Evolutionary conservation across 2,329 filamentous ascomycete species (phyloP), one percentile per base, ranked within the genome.

Genomic region (Scedosporium minutisporum): DNA sequence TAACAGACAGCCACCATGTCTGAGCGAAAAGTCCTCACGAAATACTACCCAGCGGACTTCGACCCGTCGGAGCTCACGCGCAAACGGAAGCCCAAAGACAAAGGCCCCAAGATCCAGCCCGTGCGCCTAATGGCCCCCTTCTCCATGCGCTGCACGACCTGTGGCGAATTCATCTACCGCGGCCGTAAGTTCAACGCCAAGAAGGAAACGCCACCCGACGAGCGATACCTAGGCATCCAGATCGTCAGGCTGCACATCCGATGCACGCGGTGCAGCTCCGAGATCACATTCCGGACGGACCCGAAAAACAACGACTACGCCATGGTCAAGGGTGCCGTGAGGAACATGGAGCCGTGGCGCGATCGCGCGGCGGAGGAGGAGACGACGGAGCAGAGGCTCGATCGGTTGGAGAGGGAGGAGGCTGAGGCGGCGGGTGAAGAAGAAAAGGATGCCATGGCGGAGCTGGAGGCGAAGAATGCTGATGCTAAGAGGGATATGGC

Each of bases 401-500:
- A 97, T 73, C 80, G 95, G 27, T 76, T 97, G 4, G 92, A 97
- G 76, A 75, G 80, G 48, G 90, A 96, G 71, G 88, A 88, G 68
- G 81, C 80, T 21, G 82, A 86, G 67, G 83, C 81, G 1, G 82
- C 82, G 9, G 85, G 82, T 44, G 80, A 82, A 61, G 84, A 87
- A 64, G 91, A 96, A 74, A 82, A 87, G 66, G 93, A 97, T 73
- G 91, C 91, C 23, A 99, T 99, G 96, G 89, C 89, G 63, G 93
- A 97, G 72, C 77, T 99, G 57, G 95, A 99, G 77, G 88, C 89
- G 66, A 97, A 97, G 78, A 96, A 93, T 62, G 78, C 89, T 23
- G 95, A 99, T 73, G 93, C 93, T 1, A 93, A 95, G 78, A 83
- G 89, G 48, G 95, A 99, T 75, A 99, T 99, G 93, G 91, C 90